A percentile compares a stretch with the other conserved stretches of the same genome.
Conservation (phyloP, 2,329 filamentous ascomycete genomes). For the Colletotrichum sidae region DNA sequence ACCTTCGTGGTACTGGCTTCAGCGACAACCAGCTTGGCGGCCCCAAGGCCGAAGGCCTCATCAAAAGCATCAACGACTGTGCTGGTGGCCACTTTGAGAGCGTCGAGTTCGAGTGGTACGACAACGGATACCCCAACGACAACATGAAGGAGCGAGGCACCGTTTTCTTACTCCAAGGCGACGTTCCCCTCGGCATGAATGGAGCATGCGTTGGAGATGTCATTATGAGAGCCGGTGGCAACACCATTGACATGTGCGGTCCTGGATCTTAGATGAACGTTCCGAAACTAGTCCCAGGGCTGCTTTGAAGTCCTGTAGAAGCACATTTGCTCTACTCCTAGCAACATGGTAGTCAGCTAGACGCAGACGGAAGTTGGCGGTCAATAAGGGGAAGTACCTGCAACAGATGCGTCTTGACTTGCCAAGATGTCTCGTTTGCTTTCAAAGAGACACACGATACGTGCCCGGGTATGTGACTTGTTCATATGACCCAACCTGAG, state of each 20-base stretch:
- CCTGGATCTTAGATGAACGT: not conserved
- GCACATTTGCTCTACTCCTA: too few relatives aligned
- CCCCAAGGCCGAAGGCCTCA: slow-evolving; percentile 12
- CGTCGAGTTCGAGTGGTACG: slow-evolving; percentile 10
- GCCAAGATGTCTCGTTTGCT: too few relatives aligned
- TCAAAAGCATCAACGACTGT: slow-evolving; percentile 5
- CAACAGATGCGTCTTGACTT: too few relatives aligned
- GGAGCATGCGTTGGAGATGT: slow-evolving; percentile 10
- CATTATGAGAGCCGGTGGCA: slow-evolving; percentile 10
- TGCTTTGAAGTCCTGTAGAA: too few relatives aligned
- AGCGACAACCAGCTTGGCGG: slow-evolving; percentile 22
- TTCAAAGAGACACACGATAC: too few relatives aligned
- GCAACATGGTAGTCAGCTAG: too few relatives aligned
- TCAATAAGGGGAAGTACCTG: too few relatives aligned
- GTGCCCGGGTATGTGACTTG: too few relatives aligned
- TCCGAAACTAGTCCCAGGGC: not conserved
- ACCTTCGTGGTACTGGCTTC: slow-evolving; percentile 16
- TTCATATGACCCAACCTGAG: too few relatives aligned
- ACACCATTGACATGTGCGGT: not conserved
- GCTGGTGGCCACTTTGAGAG: not conserved
- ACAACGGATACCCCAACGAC: slow-evolving; percentile 2
- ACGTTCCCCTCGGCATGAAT: slow-evolving; percentile 7
- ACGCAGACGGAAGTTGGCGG: too few relatives aligned
- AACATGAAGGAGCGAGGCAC: slow-evolving; percentile 10
- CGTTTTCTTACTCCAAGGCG: slow-evolving; percentile 1